Evolutionary conservation across 2,329 filamentous ascomycete genomes (phyloP).

Genomic region (Beauveria varroae): DNA sequence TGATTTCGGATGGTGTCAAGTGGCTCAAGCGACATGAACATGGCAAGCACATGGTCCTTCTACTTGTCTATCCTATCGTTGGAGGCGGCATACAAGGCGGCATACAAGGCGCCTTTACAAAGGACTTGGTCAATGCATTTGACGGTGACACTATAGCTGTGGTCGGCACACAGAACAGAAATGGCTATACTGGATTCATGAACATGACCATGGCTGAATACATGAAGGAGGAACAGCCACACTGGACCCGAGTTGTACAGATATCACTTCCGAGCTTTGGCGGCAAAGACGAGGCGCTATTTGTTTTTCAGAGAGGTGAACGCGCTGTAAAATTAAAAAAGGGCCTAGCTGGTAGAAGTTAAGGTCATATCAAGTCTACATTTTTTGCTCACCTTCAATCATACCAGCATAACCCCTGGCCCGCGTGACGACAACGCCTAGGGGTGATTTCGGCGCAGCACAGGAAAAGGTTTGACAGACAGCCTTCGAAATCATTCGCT

Average conservation of each 20-base stretch:
- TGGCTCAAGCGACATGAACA: slow-evolving; percentile 45
- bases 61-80: slow-evolving; percentile 68
- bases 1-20: slow-evolving; percentile 50
- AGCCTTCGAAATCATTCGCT: too few relatives aligned
- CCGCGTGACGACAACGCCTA: too few relatives aligned
- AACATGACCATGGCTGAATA: slow-evolving; percentile 58
- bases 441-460: too few relatives aligned
- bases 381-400: neutral
- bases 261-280: slow-evolving; percentile 66
- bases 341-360: neutral
- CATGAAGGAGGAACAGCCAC: slow-evolving; percentile 48
- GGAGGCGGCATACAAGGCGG: slow-evolving; percentile 57
- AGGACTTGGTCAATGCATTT: slow-evolving; percentile 52
- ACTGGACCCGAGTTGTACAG: slow-evolving; percentile 54
- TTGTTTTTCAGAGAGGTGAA: slow-evolving; percentile 52
- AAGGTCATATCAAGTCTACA: neutral
- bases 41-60: slow-evolving; percentile 49
- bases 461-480: too few relatives aligned
- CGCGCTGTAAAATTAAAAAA: slow-evolving; percentile 21
- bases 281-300: slow-evolving; percentile 69
- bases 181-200: slow-evolving; percentile 65
- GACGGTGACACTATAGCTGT: slow-evolving; percentile 58
- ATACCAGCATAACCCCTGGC: too few relatives aligned
- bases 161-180: slow-evolving; percentile 66
- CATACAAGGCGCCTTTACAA: slow-evolving; percentile 57